A percentile compares a stretch with the other conserved stretches of the same genome.
phyloP scores from a whole-genome alignment of 2,329 filamentous ascomycete species.

The Ceratocystis diversiconidia region DNA sequence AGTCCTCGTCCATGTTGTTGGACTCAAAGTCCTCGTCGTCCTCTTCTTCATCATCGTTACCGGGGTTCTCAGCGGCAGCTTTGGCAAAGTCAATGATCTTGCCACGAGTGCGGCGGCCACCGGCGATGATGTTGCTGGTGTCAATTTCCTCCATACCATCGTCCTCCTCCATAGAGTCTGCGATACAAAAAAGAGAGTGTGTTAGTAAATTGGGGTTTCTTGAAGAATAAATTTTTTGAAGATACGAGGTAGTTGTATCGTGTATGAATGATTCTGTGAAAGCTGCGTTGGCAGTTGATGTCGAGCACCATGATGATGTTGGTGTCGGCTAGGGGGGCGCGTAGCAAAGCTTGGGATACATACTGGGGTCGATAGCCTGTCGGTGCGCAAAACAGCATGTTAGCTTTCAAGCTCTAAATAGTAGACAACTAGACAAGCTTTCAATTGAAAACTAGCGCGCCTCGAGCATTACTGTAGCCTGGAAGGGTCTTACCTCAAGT shows the following conservation, averaged over 20 bases:
- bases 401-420: background rate
- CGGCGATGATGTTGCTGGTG: slow-evolving; percentile 67
- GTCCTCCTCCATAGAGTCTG: slow-evolving; percentile 46
- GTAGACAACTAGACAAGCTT: background rate
- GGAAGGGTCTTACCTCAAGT: slow-evolving; percentile 35
- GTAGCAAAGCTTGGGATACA: slow-evolving; percentile 7
- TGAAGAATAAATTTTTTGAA: background rate
- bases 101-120: slow-evolving; percentile 74
- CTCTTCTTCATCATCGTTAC: slow-evolving; percentile 65
- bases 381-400: slow-evolving; percentile 1
- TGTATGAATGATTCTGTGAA: no score
- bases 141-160: slow-evolving; percentile 89
- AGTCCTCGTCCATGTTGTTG: slow-evolving; percentile 56
- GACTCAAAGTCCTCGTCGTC: slow-evolving; percentile 60
- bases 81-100: slow-evolving; percentile 87
- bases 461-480: background rate
- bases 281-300: background rate
- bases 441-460: background rate
- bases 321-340: background rate
- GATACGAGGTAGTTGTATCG: no score
- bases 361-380: slow-evolving; percentile 17
- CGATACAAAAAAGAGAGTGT: background rate
- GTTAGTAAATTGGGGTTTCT: background rate
- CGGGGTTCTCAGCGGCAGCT: slow-evolving; percentile 64
- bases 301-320: background rate